A percentile compares a stretch with the other conserved stretches of the same genome.
Conservation (phyloP, 371 early-diverging fungal genomes). For the Nosema muscidifuracis region DNA sequence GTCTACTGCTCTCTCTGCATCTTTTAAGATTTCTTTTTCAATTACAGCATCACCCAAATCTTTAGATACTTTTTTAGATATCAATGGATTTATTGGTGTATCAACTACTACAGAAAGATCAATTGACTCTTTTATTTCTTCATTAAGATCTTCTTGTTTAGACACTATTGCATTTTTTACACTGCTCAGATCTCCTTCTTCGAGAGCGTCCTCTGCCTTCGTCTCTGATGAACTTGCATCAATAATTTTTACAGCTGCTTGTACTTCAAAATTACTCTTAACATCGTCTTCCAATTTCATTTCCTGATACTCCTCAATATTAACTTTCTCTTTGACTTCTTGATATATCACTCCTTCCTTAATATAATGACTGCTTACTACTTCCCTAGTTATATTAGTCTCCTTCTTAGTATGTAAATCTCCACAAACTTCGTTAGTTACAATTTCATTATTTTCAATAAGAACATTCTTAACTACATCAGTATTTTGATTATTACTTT, state of each 20-base stretch:
- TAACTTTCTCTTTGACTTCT: constrained; percentile 1
- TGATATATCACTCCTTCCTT: not conserved
- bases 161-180: constrained; percentile 24
- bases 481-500: too few relatives aligned
- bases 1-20: constrained; percentile 8
- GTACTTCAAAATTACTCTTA: not conserved
- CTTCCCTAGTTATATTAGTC: not conserved
- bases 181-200: constrained; percentile 1
- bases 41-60: constrained; percentile 37
- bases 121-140: constrained; percentile 33
- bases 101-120: constrained; percentile 11
- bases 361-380: not conserved
- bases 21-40: constrained; percentile 35
- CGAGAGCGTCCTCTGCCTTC: not conserved
- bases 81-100: constrained; percentile 18
- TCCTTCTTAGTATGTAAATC: not conserved
- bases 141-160: constrained; percentile 21
- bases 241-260: constrained; percentile 8
- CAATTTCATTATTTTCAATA: not conserved
- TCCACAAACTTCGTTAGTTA: not conserved
- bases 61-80: not conserved
- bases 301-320: not conserved
- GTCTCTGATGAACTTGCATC: not conserved
- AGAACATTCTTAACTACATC: not conserved
- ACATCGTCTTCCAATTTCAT: too few relatives aligned